phyloP scores from a whole-genome alignment of 805 yeast genomes.

The Barnettozyma californica region DNA sequence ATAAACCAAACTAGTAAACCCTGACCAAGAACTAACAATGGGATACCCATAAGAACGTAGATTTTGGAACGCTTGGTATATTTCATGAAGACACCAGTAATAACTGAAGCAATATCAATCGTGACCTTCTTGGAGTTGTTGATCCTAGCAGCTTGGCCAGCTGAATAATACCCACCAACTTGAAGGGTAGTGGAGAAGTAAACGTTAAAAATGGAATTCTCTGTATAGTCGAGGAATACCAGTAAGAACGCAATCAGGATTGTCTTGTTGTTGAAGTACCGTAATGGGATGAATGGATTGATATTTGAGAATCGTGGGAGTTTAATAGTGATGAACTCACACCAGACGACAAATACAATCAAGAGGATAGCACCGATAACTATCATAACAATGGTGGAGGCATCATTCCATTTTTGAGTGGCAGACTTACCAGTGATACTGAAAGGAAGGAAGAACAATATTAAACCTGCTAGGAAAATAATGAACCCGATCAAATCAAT shows the following conservation, averaged over 20 bases:
- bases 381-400: constrained; percentile 22
- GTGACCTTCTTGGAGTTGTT: constrained; percentile 28
- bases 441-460: constrained; percentile 26
- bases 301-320: constrained; percentile 7
- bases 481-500: constrained; percentile 24
- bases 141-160: constrained; percentile 28
- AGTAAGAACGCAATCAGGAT: constrained; percentile 18
- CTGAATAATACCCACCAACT: constrained; percentile 27
- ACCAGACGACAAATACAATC: constrained; percentile 21
- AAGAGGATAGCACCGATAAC: constrained; percentile 23
- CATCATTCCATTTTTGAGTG: constrained; percentile 22
- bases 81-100: constrained; percentile 27
- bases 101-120: constrained; percentile 24
- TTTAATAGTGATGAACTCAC: constrained; percentile 2
- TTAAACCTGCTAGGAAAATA: constrained; percentile 20
- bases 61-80: constrained; percentile 26
- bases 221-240: constrained; percentile 23
- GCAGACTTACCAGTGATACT: constrained; percentile 24
- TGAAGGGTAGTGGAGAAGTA: constrained; percentile 26
- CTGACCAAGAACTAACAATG: constrained; percentile 23
- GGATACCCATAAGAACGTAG: constrained; percentile 21
- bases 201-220: constrained; percentile 23
- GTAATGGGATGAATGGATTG: constrained; percentile 25
- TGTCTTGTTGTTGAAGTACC: constrained; percentile 19
- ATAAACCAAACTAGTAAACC: constrained; percentile 24